Percentiles rank a stretch among this genome's conserved stretches.
Evolutionary conservation across 139 green algal genomes (phyloP).

Genomic region (Nannochloris sp.): DNA sequence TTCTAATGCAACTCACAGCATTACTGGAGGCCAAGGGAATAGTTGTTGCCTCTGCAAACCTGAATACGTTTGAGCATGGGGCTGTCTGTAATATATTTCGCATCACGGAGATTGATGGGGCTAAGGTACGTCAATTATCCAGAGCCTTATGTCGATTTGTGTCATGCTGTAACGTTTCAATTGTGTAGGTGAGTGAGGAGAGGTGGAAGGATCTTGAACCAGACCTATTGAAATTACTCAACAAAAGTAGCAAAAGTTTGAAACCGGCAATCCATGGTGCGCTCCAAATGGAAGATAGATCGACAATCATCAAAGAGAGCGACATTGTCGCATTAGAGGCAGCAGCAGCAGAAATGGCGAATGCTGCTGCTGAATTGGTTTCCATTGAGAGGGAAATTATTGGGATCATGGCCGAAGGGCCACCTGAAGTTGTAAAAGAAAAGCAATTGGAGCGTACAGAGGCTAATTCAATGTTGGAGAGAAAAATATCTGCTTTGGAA

Average conservation of each 20-base stretch:
- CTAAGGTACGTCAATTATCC: too few species aligned
- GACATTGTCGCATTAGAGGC: slow-evolving; percentile 65
- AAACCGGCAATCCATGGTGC: slow-evolving; percentile 77
- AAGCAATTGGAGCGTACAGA: slow-evolving; percentile 44
- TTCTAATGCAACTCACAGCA: slow-evolving; percentile 15
- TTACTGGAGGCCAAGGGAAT: slow-evolving; percentile 30
- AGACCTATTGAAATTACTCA: slow-evolving; percentile 42
- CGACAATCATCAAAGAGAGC: slow-evolving; percentile 26
- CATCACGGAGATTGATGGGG: neutral
- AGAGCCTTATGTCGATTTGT: too few species aligned
- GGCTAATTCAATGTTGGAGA: slow-evolving; percentile 72
- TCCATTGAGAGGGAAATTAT: slow-evolving; percentile 68
- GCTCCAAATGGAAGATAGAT: slow-evolving; percentile 48
- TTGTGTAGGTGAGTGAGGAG: slow-evolving; percentile 16
- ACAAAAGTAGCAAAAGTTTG: slow-evolving; percentile 38
- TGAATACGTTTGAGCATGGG: slow-evolving; percentile 33
- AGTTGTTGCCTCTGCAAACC: slow-evolving; percentile 55
- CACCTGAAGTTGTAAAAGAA: slow-evolving; percentile 15
- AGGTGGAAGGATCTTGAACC: slow-evolving; percentile 33
- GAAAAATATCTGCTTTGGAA: slow-evolving; percentile 83
- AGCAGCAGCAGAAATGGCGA: slow-evolving; percentile 74
- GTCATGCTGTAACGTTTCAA: too few species aligned
- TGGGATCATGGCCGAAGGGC: slow-evolving; percentile 11
- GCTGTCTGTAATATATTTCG: neutral
- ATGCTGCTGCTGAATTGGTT: slow-evolving; percentile 67